phyloP scores from a whole-genome alignment of 2,329 filamentous ascomycete species.

The Bipolaris bicolor region DNA sequence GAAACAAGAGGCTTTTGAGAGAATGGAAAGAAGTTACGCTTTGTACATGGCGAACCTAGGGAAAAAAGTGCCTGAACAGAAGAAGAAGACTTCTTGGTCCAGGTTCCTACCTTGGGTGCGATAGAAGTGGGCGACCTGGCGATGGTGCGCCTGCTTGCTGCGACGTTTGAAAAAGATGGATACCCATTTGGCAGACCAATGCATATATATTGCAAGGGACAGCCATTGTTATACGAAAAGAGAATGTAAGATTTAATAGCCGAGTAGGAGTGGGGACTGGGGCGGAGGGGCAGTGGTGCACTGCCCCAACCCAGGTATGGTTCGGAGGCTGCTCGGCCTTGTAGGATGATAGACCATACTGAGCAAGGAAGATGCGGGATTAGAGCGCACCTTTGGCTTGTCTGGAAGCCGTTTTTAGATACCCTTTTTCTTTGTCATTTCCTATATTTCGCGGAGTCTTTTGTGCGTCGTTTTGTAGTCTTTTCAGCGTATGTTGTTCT shows the following conservation, averaged over 20 bases:
- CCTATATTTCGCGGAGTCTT: slow-evolving; percentile 12
- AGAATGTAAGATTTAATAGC: neutral
- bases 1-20: slow-evolving; percentile 30
- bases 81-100: slow-evolving; percentile 30
- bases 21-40: slow-evolving; percentile 32
- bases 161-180: slow-evolving; percentile 2
- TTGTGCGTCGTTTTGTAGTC: neutral
- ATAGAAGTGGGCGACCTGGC: neutral
- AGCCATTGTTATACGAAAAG: slow-evolving; percentile 10
- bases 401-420: slow-evolving; percentile 10
- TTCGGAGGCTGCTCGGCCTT: slow-evolving; percentile 11
- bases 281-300: neutral
- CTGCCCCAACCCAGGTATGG: slow-evolving; percentile 6
- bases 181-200: slow-evolving; percentile 5
- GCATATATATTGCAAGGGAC: slow-evolving; percentile 11
- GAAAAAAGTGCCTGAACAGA: slow-evolving; percentile 16
- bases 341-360: slow-evolving; percentile 3
- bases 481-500: slow-evolving; percentile 8
- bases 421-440: slow-evolving; percentile 12
- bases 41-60: slow-evolving; percentile 33
- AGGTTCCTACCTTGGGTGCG: slow-evolving; percentile 27
- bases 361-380: slow-evolving; percentile 18
- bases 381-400: slow-evolving; percentile 1
- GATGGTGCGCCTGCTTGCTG: neutral
- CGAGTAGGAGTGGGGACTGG: neutral